Percentiles rank a stretch among this genome's conserved stretches.
Conservation (phyloP, 2,329 filamentous ascomycete species). For the Penicillium frequentans region DNA sequence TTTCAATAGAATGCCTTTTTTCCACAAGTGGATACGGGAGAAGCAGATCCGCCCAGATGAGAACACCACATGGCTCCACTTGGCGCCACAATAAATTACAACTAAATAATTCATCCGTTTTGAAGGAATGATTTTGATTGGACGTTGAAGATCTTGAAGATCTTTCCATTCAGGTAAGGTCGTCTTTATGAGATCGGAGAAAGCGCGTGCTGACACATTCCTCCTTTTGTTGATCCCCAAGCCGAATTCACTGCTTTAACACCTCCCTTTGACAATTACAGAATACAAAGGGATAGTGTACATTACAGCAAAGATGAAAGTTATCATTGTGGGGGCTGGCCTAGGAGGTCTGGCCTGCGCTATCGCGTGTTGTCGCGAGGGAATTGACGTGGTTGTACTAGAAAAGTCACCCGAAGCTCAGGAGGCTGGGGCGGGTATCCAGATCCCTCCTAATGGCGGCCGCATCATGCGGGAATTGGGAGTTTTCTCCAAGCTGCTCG, state of each 20-base stretch:
- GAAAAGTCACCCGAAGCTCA: slow-evolving; percentile 18
- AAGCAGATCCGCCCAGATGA: neutral
- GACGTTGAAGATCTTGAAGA: neutral
- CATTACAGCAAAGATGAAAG: neutral
- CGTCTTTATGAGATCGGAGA: neutral
- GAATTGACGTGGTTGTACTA: slow-evolving; percentile 21
- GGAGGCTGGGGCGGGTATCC: slow-evolving; percentile 28
- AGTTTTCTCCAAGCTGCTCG: slow-evolving; percentile 1
- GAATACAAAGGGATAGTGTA: too few species aligned
- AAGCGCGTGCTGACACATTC: neutral
- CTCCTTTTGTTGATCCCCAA: neutral
- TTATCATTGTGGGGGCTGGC: slow-evolving; percentile 17
- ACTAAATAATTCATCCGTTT: neutral
- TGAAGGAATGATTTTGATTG: neutral
- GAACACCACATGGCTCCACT: neutral
- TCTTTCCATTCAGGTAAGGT: neutral
- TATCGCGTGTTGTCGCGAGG: slow-evolving; percentile 22
- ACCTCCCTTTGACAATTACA: neutral
- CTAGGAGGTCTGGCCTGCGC: slow-evolving; percentile 26
- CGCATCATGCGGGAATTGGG: slow-evolving; percentile 18
- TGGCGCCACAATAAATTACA: neutral
- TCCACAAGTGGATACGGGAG: neutral
- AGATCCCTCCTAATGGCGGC: slow-evolving; percentile 29
- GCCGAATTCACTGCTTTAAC: neutral
- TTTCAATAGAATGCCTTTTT: too few species aligned